Percentiles rank a stretch among this genome's conserved stretches.
These are phyloP conservation scores for Eucalyptus sideroxylon DNA, from an alignment of 345 rosid species.

Conservation along the genomic window DNA sequence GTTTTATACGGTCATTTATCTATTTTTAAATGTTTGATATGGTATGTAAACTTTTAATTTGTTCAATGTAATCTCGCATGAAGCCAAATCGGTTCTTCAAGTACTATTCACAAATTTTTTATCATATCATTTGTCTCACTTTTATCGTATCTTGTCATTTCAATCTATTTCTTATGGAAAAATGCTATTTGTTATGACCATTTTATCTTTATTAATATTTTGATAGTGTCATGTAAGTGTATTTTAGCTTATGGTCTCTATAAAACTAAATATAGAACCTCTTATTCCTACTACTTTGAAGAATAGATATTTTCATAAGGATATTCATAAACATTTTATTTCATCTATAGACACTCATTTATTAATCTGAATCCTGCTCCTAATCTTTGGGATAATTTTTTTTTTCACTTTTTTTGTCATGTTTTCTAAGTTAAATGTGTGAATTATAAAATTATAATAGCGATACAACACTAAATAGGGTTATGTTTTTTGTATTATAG, in stretches of 20 bases:
- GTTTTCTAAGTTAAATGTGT: neutral
- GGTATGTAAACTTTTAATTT: fast-evolving
- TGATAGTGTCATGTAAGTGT: neutral
- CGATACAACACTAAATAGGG: neutral
- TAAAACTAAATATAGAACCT: neutral
- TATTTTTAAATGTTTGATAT: neutral
- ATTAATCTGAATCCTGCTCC: neutral
- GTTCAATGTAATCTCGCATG: neutral
- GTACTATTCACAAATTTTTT: neutral
- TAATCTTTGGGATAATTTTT: neutral
- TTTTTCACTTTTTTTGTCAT: neutral
- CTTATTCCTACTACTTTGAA: neutral
- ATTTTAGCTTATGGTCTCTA: neutral
- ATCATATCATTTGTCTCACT: neutral
- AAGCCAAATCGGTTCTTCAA: neutral
- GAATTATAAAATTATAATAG: neutral
- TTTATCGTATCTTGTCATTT: neutral
- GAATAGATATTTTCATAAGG: neutral
- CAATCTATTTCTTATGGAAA: neutral
- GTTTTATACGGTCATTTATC: neutral
- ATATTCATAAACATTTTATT: neutral
- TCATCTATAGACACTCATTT: neutral
- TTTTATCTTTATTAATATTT: neutral
- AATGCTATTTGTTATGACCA: neutral
- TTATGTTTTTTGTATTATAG: neutral